These are phyloP conservation scores for Malassezia restricta DNA, from an alignment of 1,284 basidiomycete species.

Conservation along the genomic window DNA sequence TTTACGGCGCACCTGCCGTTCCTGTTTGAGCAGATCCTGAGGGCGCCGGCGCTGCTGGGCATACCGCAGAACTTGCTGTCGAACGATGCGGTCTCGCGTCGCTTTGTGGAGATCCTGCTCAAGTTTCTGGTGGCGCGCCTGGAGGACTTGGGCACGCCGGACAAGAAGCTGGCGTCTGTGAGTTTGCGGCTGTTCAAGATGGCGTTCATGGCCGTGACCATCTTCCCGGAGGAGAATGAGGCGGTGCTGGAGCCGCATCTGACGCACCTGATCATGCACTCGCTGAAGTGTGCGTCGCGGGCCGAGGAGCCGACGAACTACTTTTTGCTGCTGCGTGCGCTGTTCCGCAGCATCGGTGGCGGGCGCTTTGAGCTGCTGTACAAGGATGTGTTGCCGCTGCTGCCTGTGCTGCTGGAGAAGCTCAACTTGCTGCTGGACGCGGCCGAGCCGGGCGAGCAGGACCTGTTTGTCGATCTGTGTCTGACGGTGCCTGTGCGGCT, in stretches of 20 bases:
- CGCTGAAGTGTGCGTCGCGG: constrained; percentile 84
- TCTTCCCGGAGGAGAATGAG: constrained; percentile 71
- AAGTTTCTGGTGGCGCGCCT: constrained; percentile 72
- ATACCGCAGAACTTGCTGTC: constrained; percentile 77
- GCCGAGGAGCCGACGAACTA: constrained; percentile 83
- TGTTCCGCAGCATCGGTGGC: constrained; percentile 96
- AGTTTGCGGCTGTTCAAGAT: constrained; percentile 90
- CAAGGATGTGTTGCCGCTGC: constrained; percentile 86
- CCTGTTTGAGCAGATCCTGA: constrained; percentile 37
- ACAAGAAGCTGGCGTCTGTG: constrained; percentile 59
- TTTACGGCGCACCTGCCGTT: constrained; percentile 36
- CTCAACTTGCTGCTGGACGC: constrained; percentile 55
- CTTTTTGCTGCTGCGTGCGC: constrained; percentile 79
- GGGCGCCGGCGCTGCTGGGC: constrained; percentile 67
- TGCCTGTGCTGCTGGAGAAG: constrained; percentile 93
- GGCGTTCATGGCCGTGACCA: constrained; percentile 78
- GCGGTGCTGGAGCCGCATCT: constrained; percentile 82
- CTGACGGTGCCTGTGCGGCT: constrained; percentile 90
- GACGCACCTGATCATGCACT: constrained; percentile 89
- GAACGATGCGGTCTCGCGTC: constrained; percentile 71
- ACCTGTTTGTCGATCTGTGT: constrained; percentile 78
- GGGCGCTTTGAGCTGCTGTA: constrained; percentile 90
- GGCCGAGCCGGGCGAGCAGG: constrained; percentile 35
- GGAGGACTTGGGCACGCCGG: constrained; percentile 70
- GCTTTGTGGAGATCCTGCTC: constrained; percentile 82